phyloP scores from a whole-genome alignment of 2,329 filamentous ascomycete species.

The Colletotrichum trifolii region DNA sequence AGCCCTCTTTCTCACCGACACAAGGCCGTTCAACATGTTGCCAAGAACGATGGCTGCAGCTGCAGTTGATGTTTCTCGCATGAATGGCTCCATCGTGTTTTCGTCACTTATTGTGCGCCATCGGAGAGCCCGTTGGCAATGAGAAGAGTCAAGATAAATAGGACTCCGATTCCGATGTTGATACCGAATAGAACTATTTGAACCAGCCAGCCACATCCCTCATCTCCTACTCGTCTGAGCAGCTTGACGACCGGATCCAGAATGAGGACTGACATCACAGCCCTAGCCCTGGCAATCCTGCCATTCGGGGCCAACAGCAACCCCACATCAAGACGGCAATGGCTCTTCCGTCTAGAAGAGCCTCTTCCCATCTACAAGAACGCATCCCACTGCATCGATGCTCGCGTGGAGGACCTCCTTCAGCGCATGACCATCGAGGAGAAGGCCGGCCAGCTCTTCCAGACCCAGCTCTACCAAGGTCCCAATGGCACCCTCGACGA shows the following conservation, averaged over 20 bases:
- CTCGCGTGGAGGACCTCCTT: constrained; percentile 58
- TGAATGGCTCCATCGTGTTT: too few species aligned
- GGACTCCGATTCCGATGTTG: too few species aligned
- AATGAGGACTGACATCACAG: constrained; percentile 12
- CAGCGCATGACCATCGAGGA: constrained; percentile 59
- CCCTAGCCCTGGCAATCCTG: constrained; percentile 12
- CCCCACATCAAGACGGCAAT: not conserved
- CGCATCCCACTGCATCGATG: constrained; percentile 53
- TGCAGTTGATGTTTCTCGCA: too few species aligned
- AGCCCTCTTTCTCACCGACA: constrained; percentile 16
- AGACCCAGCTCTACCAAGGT: constrained; percentile 46
- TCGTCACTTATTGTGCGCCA: too few species aligned
- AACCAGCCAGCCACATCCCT: too few species aligned
- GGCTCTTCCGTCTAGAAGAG: constrained; percentile 1
- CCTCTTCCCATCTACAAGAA: constrained; percentile 40
- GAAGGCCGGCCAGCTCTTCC: constrained; percentile 61
- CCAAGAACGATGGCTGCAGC: constrained; percentile 3
- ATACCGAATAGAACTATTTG: too few species aligned
- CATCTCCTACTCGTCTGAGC: too few species aligned
- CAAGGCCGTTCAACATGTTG: constrained; percentile 27
- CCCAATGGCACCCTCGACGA: constrained; percentile 39
- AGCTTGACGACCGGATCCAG: too few species aligned
- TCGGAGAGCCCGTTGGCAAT: too few species aligned
- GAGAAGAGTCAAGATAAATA: too few species aligned
- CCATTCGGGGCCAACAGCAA: constrained; percentile 3